Percentiles rank a stretch among this genome's conserved stretches.
Conservation (phyloP, 1,284 basidiomycete genomes). For the Pseudozyma tsukubaensis region DNA sequence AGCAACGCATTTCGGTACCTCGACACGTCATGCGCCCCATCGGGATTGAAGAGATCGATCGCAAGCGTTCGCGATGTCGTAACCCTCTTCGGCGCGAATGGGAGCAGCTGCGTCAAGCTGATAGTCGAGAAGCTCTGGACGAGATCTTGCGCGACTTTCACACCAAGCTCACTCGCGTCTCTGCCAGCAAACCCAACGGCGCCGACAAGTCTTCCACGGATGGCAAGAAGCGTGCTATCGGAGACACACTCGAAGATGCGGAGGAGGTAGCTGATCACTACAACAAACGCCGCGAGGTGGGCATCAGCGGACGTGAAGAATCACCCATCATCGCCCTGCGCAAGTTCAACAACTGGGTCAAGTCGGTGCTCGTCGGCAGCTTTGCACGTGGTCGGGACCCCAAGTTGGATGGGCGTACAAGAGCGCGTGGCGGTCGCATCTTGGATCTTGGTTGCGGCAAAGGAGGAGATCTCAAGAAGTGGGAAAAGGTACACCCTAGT, state of each 20-base stretch:
- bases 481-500: constrained; percentile 85
- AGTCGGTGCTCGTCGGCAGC: constrained; percentile 53
- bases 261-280: constrained; percentile 70
- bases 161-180: constrained; percentile 10
- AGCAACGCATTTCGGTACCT: constrained; percentile 44
- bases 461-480: constrained; percentile 96
- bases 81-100: constrained; percentile 58
- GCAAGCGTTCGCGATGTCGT: constrained; percentile 35
- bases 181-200: neutral
- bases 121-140: constrained; percentile 48
- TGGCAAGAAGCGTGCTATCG: constrained; percentile 25
- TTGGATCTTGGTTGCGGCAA: constrained; percentile 98
- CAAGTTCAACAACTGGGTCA: constrained; percentile 92
- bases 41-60: constrained; percentile 49
- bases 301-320: constrained; percentile 82
- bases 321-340: constrained; percentile 96
- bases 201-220: constrained; percentile 2
- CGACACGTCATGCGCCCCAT: constrained; percentile 49
- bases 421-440: constrained; percentile 75
- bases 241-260: constrained; percentile 41
- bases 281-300: constrained; percentile 91
- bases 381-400: constrained; percentile 42
- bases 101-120: constrained; percentile 33
- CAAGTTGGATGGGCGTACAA: constrained; percentile 26
- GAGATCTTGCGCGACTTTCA: constrained; percentile 43